phyloP scores from a whole-genome alignment of 139 green algal genomes.

The Coelastrella sp. region DNA sequence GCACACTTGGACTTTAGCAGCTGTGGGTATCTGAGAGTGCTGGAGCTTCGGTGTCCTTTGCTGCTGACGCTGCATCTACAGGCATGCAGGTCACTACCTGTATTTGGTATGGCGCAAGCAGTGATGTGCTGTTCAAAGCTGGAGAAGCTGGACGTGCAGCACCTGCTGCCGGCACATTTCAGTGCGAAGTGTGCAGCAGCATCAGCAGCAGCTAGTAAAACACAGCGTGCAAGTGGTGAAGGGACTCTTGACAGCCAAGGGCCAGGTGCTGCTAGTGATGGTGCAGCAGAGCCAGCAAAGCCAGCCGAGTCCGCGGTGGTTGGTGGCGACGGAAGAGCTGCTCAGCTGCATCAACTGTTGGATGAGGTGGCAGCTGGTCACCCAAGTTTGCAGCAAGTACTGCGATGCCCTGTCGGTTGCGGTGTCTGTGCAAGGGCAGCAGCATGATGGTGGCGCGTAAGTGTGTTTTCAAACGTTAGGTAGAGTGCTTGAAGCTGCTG shows the following conservation, averaged over 20 bases:
- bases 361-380: slow-evolving; percentile 8
- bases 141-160: slow-evolving; percentile 57
- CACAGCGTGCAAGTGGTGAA: too few relatives aligned
- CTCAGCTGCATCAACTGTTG: slow-evolving; percentile 1
- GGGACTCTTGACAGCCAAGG: too few relatives aligned
- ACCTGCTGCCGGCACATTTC: slow-evolving; percentile 18
- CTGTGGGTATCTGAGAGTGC: slow-evolving; percentile 54
- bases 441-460: neutral
- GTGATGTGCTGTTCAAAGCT: neutral
- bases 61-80: slow-evolving; percentile 61
- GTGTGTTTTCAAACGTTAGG: too few relatives aligned
- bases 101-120: neutral
- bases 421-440: slow-evolving; percentile 9
- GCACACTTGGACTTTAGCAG: slow-evolving; percentile 66
- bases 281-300: neutral
- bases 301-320: neutral
- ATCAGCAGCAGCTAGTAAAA: slow-evolving; percentile 17
- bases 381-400: neutral
- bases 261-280: neutral
- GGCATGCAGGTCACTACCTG: slow-evolving; percentile 50
- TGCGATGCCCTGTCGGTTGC: slow-evolving; percentile 5
- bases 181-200: neutral
- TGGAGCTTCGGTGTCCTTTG: slow-evolving; percentile 68
- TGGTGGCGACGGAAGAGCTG: neutral
- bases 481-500: too few relatives aligned